Evolutionary conservation across 352 stramenopile species (phyloP), one percentile per base, ranked within the genome.

Genomic region (Phytophthora pluvialis): DNA sequence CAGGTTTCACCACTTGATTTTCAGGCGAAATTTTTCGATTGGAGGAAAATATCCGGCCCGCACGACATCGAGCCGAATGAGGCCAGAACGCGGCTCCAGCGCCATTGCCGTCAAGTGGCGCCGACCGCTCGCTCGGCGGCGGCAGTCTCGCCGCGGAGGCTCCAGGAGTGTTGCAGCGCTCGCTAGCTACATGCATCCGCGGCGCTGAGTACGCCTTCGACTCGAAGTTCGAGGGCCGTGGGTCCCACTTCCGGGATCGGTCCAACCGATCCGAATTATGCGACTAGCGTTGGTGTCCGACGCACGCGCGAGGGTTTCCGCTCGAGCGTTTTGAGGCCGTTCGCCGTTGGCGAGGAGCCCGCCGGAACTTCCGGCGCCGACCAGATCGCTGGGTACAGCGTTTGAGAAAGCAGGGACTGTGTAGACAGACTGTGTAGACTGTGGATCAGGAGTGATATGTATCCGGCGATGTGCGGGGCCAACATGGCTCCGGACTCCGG

Each of bases 1-100:
- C 29, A 63, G 51, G 39, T 69, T 69, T 64, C 56, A 46, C 63
- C 28, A 71, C 63, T 71, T 67, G 63, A 71, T 71, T 64, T 64
- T 69, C n/a, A n/a, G 3, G 11, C 3, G 26, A 18, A 59, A 63
- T 28, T 18, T 69, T 69, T 69, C 46, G 26, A 57, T 62, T 71
- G 56, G 55, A 60, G 47, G 55, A 71, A 68, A 62, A 63, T 63
- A 64, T 71, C 56, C 54, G 43, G 48, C 25, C 16, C 13, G 48
- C 58, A 53, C 31, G 36, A 51, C 47, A 53, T 39, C 15, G 16
- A 46, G 8, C 40, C 13, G 53, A 44, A 70, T 52, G 55, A 59
- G 56, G 48, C 63, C 63, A 67, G 63, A 55, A 26, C 54, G 38
- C 46, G 21, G 18, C 28, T 35, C 15, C 13, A 15, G 46, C 31